These are phyloP conservation scores for Globisporangium okanoganense DNA, from an alignment of 352 stramenopile species.

Conservation along the genomic window DNA sequence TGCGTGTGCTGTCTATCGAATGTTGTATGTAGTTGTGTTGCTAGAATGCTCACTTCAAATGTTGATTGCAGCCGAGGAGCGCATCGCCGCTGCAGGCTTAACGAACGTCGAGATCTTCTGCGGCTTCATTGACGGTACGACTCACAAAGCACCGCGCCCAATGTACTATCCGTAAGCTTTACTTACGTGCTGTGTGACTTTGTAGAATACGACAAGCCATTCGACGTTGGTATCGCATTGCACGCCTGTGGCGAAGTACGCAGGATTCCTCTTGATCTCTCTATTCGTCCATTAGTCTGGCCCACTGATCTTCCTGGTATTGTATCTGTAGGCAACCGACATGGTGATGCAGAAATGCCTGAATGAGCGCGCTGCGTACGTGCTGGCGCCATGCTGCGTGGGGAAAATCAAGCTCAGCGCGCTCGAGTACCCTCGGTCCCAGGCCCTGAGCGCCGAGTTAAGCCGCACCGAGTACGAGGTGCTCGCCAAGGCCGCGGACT, in stretches of 20 bases:
- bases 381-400: slow-evolving; percentile 78
- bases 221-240: slow-evolving; percentile 77
- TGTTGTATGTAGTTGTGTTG: not conserved
- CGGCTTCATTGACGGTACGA: slow-evolving; percentile 56
- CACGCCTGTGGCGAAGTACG: slow-evolving; percentile 69
- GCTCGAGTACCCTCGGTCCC: slow-evolving; percentile 58
- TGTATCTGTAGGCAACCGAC: slow-evolving; percentile 47
- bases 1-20: slow-evolving; percentile 14
- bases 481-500: slow-evolving; percentile 72
- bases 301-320: not conserved
- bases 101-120: slow-evolving; percentile 76
- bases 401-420: slow-evolving; percentile 74
- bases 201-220: slow-evolving; percentile 47
- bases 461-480: slow-evolving; percentile 72
- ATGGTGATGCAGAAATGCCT: slow-evolving; percentile 81
- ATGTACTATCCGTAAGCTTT: not conserved
- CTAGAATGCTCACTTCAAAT: not conserved
- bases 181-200: not conserved
- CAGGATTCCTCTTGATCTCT: not conserved
- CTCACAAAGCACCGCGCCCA: not conserved
- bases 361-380: slow-evolving; percentile 48
- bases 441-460: slow-evolving; percentile 31
- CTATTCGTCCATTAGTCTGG: too few relatives aligned
- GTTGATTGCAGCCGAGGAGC: slow-evolving; percentile 38
- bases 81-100: slow-evolving; percentile 50